Evolutionary conservation across 306 rosid genomes (phyloP), one percentile per base, ranked within the genome.

Genomic region (Citrullus colocynthis): DNA sequence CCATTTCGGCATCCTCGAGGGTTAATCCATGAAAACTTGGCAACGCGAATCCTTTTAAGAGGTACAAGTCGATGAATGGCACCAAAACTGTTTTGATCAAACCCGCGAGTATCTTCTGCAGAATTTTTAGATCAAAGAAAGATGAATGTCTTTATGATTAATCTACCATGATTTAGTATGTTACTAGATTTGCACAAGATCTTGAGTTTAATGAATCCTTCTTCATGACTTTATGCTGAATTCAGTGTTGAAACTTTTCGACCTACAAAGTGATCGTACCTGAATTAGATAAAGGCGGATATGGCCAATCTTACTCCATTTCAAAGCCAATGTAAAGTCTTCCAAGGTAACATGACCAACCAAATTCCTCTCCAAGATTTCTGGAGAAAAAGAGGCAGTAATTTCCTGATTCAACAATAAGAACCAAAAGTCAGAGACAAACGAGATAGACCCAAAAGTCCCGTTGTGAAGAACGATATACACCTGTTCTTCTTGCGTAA

Each of bases 291-390:
- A 61, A 66, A 90, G 78, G 80, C 69, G 93, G 49, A 94, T 54
- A 59, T 77, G 78, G n/a, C 96, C 98, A 56, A 94, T 87, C 83
- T 85, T 88, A 88, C 97, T 94, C 98, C 97, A 94, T 78, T 90
- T 90, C 88, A 94, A 78, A 81, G 80, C 52, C 77, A 89, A 42
- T 4, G 87, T 64, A 77, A 90, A 86, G 54, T 76, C 64, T 78
- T 85, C 78, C 86, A 94, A 76, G 73, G 18, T 81, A 59, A 91
- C 84, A 49, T 76, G 81, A 21, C 94, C 94, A 55, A 84, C 79
- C 78, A 91, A 65, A 32, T 74, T 81, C 81, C 84, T 87, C 71
- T 70, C 80, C 77, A 51, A n/a, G 52, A 94, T 85, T 80, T 90
- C 65, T 30, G 86, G 89, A 81, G 85, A 78, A 78, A 87, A 77